Conservation (phyloP, 805 yeast genomes). For the Metschnikowia noctiluminum region DNA sequence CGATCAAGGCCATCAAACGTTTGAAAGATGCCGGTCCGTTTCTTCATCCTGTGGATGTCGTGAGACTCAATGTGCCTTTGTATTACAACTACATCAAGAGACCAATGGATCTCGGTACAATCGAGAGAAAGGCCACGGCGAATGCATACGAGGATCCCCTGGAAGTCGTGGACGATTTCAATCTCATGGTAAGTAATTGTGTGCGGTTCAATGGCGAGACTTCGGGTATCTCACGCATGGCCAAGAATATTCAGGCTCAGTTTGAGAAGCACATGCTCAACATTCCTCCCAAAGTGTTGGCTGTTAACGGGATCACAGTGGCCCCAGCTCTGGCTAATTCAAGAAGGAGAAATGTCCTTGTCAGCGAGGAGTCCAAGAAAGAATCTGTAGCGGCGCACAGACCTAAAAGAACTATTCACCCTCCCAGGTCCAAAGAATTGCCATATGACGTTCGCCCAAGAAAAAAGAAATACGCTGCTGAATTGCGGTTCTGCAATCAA, state of each 20-base stretch:
- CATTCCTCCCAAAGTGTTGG: slow-evolving; percentile 65
- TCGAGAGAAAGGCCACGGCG: slow-evolving; percentile 70
- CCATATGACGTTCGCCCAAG: slow-evolving; percentile 90
- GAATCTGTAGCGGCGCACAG: slow-evolving; percentile 77
- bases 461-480: slow-evolving; percentile 86
- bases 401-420: slow-evolving; percentile 94
- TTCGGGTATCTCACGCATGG: slow-evolving; percentile 87
- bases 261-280: slow-evolving; percentile 91
- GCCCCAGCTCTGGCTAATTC: slow-evolving; percentile 15
- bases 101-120: slow-evolving; percentile 93
- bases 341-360: slow-evolving; percentile 22
- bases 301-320: slow-evolving; percentile 14
- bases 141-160: slow-evolving; percentile 71
- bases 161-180: slow-evolving; percentile 72
- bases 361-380: slow-evolving; percentile 43
- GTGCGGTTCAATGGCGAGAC: slow-evolving; percentile 79
- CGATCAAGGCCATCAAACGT: slow-evolving; percentile 82
- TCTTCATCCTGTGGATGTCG: slow-evolving; percentile 82
- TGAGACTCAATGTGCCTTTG: slow-evolving; percentile 84
- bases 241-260: slow-evolving; percentile 81
- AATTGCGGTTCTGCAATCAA: slow-evolving; percentile 79
- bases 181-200: slow-evolving; percentile 82
- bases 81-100: slow-evolving; percentile 77
- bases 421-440: slow-evolving; percentile 91
- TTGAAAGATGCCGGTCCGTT: slow-evolving; percentile 92